Percentiles rank a stretch among this genome's conserved stretches.
Evolutionary conservation across 2,329 filamentous ascomycete genomes (phyloP).

Genomic region (Cercospora janseana): DNA sequence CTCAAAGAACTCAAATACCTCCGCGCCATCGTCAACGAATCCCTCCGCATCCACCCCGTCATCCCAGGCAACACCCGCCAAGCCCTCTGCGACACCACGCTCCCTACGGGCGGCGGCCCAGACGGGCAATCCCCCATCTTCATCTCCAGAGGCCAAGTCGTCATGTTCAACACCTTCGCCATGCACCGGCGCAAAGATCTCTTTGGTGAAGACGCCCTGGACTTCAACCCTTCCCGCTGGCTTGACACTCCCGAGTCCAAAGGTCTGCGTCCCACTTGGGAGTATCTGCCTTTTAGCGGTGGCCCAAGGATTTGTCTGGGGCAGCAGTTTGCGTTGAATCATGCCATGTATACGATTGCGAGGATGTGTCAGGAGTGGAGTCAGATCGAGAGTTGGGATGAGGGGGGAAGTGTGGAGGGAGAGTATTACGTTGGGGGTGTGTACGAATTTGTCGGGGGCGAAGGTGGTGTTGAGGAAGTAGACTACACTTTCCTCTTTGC

Average conservation of each 20-base stretch:
- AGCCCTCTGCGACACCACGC: conserved; percentile 59
- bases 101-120: conserved; percentile 46
- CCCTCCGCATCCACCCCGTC: conserved; percentile 67
- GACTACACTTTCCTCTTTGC: not conserved
- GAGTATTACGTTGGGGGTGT: not conserved
- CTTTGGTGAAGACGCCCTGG: conserved; percentile 2
- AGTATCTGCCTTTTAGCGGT: conserved; percentile 21
- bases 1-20: conserved; percentile 30
- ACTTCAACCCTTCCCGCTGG: conserved; percentile 9
- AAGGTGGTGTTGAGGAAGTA: conserved; percentile 7
- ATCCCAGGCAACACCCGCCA: conserved; percentile 75
- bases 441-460: conserved; percentile 1
- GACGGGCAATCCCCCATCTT: conserved; percentile 44
- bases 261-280: conserved; percentile 7
- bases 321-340: conserved; percentile 5
- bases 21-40: conserved; percentile 62
- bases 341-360: conserved; percentile 8
- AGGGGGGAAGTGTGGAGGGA: conserved; percentile 3
- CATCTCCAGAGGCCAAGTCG: conserved; percentile 36
- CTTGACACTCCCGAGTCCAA: not conserved
- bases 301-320: conserved; percentile 22
- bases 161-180: conserved; percentile 16
- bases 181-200: conserved; percentile 9
- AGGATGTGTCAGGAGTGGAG: conserved; percentile 3
- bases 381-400: not conserved